phyloP scores from a whole-genome alignment of 2,329 filamentous ascomycete genomes.

The Cladophialophora bantiana region DNA sequence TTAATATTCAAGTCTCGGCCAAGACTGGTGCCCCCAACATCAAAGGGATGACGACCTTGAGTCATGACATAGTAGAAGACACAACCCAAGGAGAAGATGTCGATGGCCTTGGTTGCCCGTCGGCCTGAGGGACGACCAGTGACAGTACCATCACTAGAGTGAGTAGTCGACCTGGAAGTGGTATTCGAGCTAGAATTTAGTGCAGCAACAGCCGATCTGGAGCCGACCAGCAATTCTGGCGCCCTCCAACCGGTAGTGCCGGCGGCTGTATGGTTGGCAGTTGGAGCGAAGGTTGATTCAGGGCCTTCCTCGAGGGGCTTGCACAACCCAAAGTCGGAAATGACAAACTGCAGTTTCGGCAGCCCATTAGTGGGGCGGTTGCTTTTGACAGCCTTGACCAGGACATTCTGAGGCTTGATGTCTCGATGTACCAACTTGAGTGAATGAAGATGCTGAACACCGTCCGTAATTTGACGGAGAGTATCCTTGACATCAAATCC shows the following conservation, averaged over 20 bases:
- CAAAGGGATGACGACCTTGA: constrained; percentile 88
- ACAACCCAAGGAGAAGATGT: constrained; percentile 95
- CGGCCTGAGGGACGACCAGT: constrained; percentile 67
- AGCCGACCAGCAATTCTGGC: constrained; percentile 83
- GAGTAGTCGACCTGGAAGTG: constrained; percentile 40
- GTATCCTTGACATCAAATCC: constrained; percentile 79
- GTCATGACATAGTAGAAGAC: constrained; percentile 99
- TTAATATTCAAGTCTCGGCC: constrained; percentile 92
- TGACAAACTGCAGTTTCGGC: constrained; percentile 80
- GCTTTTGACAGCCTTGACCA: constrained; percentile 67
- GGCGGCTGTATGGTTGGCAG: constrained; percentile 75
- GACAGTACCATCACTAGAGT: constrained; percentile 59
- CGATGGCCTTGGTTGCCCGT: constrained; percentile 91
- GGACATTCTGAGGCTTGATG: constrained; percentile 95
- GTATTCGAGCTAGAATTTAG: constrained; percentile 61
- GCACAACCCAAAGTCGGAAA: constrained; percentile 96
- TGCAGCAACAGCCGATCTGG: constrained; percentile 37
- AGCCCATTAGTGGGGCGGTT: constrained; percentile 35
- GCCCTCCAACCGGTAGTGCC: constrained; percentile 97
- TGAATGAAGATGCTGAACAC: constrained; percentile 85
- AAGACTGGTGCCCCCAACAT: constrained; percentile 93
- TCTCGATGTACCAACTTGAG: constrained; percentile 96
- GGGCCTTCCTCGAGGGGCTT: constrained; percentile 91
- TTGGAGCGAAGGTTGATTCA: constrained; percentile 93
- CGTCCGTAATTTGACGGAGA: constrained; percentile 86